Evolutionary conservation across 371 early-diverging fungal genomes (phyloP), one percentile per base, ranked within the genome.

Genomic region (Lichtheimia ramosa): DNA sequence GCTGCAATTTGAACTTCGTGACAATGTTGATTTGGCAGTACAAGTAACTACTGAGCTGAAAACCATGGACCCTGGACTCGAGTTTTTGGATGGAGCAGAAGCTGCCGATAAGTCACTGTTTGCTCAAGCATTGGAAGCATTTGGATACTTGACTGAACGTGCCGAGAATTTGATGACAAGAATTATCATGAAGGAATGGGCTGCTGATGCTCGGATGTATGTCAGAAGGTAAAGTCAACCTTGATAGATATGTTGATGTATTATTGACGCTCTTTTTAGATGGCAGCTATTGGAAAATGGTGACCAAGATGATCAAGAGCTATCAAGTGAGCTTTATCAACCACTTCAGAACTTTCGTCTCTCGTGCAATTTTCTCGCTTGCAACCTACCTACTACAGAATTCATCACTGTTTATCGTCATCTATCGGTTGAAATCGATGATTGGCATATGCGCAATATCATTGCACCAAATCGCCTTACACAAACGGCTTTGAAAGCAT

Each of bases 271-370:
- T 23, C 0, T 53, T 7, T 27, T 53, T 20, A 52, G 57, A 66
- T 76, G 77, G 77, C 67, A 70, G 39, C 20, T 64, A 25, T 39
- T 64, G 3, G 43, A 50, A 15, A 63, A 69, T 0, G 57, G 40
- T 34, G 46, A 66, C 4, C 39, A 49, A 6, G 64, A 68, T 0
- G 16, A 28, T 8, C 57, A 81, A 24, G 84, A 83, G 48, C 66
- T 89, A 10, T 86, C 91, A 0, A 66, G 84, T 39, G 89, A 89
- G 52, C 68, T 91, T 2, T 84, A 83, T 64, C 66, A 66, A 16
- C 81, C 89, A 12, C 62, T 91, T 5, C 75, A 83, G 14, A 59
- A 78, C 18, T 68, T 88, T 24, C 60, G 77, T 5, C 67, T 70
- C 16, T 73, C 81, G 3, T 69, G 84, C 43, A 73, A 74, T 20